Evolutionary conservation across 805 yeast species (phyloP).

Genomic region (Metschnikowia baotianmanensis): DNA sequence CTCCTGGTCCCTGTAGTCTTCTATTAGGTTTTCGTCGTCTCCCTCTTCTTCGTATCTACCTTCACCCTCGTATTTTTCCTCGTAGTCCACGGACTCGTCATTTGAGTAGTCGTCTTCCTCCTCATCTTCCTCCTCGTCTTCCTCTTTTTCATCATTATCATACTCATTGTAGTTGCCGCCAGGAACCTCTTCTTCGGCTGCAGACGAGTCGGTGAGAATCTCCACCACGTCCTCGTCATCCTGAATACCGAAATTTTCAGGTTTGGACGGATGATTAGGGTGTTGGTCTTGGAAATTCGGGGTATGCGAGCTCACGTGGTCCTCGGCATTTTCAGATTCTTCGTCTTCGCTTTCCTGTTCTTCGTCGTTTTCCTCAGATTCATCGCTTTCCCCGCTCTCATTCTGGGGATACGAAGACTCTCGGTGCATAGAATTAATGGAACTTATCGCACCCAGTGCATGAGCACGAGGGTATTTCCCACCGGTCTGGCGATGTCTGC

Average conservation of each 20-base stretch:
- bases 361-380: not conserved
- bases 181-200: conserved; percentile 4
- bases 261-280: no score
- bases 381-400: not conserved
- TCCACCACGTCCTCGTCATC: conserved; percentile 17
- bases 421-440: no score
- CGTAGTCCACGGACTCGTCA: no score
- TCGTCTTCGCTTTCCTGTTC: not conserved
- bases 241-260: no score
- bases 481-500: no score
- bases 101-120: not conserved
- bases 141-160: conserved; percentile 2
- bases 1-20: not conserved
- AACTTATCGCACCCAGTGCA: no score
- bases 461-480: no score
- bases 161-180: not conserved
- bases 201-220: conserved; percentile 12
- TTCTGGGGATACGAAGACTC: conserved; percentile 9
- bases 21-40: not conserved
- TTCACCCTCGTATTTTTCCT: conserved; percentile 1
- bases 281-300: no score
- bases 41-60: conserved; percentile 1
- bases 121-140: conserved; percentile 3
- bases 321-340: not conserved
- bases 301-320: no score